Evolutionary conservation across 495 filamentous ascomycete genomes (phyloP), one percentile per base, ranked within the genome.

Genomic region (Tuber indicum): DNA sequence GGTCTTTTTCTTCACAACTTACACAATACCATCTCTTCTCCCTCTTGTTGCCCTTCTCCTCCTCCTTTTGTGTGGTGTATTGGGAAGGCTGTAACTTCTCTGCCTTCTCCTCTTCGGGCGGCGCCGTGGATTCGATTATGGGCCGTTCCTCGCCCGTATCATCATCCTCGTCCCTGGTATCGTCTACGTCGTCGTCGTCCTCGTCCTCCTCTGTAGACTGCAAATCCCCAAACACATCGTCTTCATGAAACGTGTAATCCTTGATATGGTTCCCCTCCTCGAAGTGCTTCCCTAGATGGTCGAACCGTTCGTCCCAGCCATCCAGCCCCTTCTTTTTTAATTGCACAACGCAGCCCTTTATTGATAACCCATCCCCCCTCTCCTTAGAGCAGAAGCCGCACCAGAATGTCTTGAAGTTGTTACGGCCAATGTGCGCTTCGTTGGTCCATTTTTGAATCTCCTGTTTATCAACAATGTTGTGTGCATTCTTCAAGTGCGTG

Each of bases 251-350:
- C 47, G 41, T 49, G 74, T 80, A 83, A 14, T 72, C 39, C 45
- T 36, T 42, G 6, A 83, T 83, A 23, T 71, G 76, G 36, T 49
- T 19, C 3, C 74, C 86, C 62, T 89, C 86, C 72, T 88, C 86
- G 75, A 92, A 94, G 82, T 97, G 94, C 73, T 90, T 86, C 77
- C 94, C 94, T 71, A 97, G 94, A 84, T 98, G 95, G 82, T 96
- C 89, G 82, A 94, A 95, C 6, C 95, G 87, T 82, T 93, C 91
- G 74, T 92, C 90, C 88, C 89, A 90, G 0, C 90, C 91, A 23
- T 87, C 88, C 4, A 87, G 78, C 0, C 89, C 89, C 12, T 86
- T 84, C 26, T 86, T 86, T 52, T 87, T 84, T 21, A 94, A 86
- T 23, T 86, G 82, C 17, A 94, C 86, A 10, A 90, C 86, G 19